Evolutionary conservation across 805 yeast species (phyloP).

Genomic region (Millerozyma acaciae): DNA sequence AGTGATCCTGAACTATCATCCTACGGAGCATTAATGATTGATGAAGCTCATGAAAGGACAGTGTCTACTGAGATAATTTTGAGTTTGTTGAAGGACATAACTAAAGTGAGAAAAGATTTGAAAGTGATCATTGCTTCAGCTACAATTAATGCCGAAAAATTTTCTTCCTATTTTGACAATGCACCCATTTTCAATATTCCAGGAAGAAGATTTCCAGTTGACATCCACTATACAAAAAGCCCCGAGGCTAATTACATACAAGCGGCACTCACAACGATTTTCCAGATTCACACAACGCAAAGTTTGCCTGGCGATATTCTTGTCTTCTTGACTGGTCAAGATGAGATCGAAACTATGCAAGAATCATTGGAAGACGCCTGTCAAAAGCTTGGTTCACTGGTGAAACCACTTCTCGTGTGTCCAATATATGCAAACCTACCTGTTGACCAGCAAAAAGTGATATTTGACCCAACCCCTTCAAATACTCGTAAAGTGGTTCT

Average conservation of each 20-base stretch:
- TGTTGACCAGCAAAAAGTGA: constrained; percentile 70
- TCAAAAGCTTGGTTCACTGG: constrained; percentile 54
- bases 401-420: constrained; percentile 63
- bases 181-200: constrained; percentile 91
- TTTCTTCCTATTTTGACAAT: constrained; percentile 71
- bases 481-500: constrained; percentile 79
- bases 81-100: constrained; percentile 73
- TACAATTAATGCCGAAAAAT: constrained; percentile 85
- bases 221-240: constrained; percentile 72
- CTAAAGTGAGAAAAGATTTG: constrained; percentile 61
- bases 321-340: constrained; percentile 93
- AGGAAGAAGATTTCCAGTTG: constrained; percentile 92
- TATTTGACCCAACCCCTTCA: constrained; percentile 84
- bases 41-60: constrained; percentile 97
- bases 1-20: constrained; percentile 63
- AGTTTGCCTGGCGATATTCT: constrained; percentile 79
- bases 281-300: constrained; percentile 72
- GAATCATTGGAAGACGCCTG: constrained; percentile 67
- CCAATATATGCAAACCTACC: constrained; percentile 94
- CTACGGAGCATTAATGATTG: constrained; percentile 86
- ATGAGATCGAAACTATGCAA: constrained; percentile 83
- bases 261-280: constrained; percentile 83
- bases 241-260: constrained; percentile 91
- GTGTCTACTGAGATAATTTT: constrained; percentile 81
- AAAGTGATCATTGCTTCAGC: constrained; percentile 86